Evolutionary conservation across 78 protist genomes (phyloP).

Genomic region (Polysphondylium violaceum): DNA sequence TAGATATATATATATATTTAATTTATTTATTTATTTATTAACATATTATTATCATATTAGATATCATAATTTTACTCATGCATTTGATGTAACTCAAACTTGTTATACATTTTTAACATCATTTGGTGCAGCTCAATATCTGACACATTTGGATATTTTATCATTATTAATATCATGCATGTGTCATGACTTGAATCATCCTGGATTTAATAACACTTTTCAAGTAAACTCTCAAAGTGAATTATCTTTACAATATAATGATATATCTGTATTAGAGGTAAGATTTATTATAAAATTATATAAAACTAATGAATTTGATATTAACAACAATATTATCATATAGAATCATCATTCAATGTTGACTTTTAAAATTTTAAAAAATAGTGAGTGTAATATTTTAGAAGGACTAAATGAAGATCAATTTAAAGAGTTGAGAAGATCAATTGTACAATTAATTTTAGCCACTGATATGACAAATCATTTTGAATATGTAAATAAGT

Average conservation of each 20-base stretch:
- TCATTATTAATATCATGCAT: constrained; percentile 84
- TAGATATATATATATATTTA: too few species aligned
- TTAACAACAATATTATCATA: background rate
- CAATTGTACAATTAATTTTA: constrained; percentile 67
- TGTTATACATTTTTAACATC: constrained; percentile 59
- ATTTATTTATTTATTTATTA: too few species aligned
- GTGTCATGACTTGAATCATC: constrained; percentile 94
- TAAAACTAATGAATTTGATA: too few species aligned
- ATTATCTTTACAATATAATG: constrained; percentile 89
- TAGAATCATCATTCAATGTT: constrained; percentile 91
- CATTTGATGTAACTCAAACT: constrained; percentile 91
- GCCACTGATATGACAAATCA: constrained; percentile 78
- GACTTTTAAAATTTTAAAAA: constrained; percentile 84
- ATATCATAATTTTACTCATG: constrained; percentile 94
- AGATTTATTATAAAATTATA: background rate
- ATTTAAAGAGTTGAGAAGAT: constrained; percentile 79
- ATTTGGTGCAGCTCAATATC: constrained; percentile 37
- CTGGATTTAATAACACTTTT: constrained; percentile 89
- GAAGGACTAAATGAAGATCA: constrained; percentile 79
- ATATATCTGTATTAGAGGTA: constrained; percentile 87
- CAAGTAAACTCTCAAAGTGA: constrained; percentile 84
- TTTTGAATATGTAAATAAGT: constrained; percentile 64
- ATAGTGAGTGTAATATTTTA: constrained; percentile 83
- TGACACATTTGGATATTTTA: constrained; percentile 81
- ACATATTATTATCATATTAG: too few species aligned